These are phyloP conservation scores for Neofusicoccum parvum DNA, from an alignment of 2,329 filamentous ascomycete genomes.

Conservation along the genomic window DNA sequence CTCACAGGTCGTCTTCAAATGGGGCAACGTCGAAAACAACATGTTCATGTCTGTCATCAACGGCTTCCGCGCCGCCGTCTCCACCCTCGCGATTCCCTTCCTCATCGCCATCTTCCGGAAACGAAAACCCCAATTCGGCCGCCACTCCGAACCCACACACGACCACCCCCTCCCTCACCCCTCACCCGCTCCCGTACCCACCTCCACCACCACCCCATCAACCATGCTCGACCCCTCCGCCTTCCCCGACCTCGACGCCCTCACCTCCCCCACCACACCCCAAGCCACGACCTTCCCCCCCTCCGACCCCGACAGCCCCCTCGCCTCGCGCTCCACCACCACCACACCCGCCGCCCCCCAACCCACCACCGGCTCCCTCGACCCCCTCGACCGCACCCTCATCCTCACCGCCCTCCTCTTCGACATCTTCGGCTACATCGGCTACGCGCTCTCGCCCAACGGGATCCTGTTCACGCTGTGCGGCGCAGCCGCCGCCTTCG, in stretches of 20 bases:
- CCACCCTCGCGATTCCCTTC: constrained; percentile 23
- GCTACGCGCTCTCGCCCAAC: constrained; percentile 23
- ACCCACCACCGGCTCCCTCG: too few species aligned
- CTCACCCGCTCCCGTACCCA: background rate
- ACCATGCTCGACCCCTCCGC: background rate
- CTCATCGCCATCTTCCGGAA: constrained; percentile 22
- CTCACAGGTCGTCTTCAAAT: constrained; percentile 23
- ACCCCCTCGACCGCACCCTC: constrained; percentile 21
- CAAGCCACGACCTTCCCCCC: background rate
- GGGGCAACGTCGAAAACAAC: constrained; percentile 24
- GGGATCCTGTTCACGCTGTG: constrained; percentile 24
- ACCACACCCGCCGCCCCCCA: background rate
- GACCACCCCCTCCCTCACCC: background rate
- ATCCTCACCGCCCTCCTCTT: constrained; percentile 20
- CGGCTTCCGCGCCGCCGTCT: constrained; percentile 23
- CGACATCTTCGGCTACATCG: constrained; percentile 24
- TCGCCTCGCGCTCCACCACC: background rate
- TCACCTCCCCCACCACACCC: background rate
- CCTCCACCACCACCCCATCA: background rate
- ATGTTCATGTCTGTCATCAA: constrained; percentile 25
- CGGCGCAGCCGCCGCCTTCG: constrained; percentile 24
- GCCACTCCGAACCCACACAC: background rate
- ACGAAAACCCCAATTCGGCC: background rate
- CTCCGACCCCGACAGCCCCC: background rate
- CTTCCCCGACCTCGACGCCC: background rate